Base-by-base conservation (phyloP, 495 filamentous ascomycete genomes). In the Venustampulla echinocandica region DNA sequence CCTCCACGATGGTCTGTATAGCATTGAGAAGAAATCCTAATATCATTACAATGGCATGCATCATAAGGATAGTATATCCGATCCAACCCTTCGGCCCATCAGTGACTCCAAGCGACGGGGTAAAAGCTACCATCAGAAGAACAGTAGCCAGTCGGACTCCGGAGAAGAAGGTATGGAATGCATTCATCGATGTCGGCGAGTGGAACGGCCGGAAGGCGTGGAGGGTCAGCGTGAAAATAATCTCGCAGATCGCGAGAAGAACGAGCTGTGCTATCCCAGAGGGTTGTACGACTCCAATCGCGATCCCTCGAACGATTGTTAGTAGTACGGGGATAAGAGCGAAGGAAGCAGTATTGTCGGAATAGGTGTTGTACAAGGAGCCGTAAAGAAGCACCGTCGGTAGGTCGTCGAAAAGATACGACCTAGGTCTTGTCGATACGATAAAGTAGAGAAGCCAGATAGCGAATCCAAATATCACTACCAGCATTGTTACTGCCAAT, bases 311-410 rank as follows among this genome's bases (percentile, higher is more conserved):
- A 28, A 90, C 61, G 54, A 92, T 77, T 10, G 81, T 92, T 44
- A 95, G 63, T 23, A 93, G 68, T 14, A 95, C 79, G 0, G 90
- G 89, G 18, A 96, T 77, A 15, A 93, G 67, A 9, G 90, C 87
- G 56, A 92, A 98, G 5, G 85, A 79, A 13, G 76, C 69, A 1
- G 87, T 83, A 20, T 90, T 84, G 65, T 93, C 90, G 23, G 90
- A 89, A 60, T 90, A 95, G 1, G 93, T 98, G 64, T 98, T 98
- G 68, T 97, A 98, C n/a, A 98, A 72, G 2, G 92, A 87, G 3
- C 92, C 92, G 57, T 95, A 97, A 1, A 87, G 70, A 10, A 98
- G 73, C 9, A 96, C 82, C 0, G 87, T 95, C 7, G 85, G 77
- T 37, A 97, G 74, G 62, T 96, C 87, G 61, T 98, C 92, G 59